Conservation (phyloP, 306 rosid species). For the Geum urbanum region DNA sequence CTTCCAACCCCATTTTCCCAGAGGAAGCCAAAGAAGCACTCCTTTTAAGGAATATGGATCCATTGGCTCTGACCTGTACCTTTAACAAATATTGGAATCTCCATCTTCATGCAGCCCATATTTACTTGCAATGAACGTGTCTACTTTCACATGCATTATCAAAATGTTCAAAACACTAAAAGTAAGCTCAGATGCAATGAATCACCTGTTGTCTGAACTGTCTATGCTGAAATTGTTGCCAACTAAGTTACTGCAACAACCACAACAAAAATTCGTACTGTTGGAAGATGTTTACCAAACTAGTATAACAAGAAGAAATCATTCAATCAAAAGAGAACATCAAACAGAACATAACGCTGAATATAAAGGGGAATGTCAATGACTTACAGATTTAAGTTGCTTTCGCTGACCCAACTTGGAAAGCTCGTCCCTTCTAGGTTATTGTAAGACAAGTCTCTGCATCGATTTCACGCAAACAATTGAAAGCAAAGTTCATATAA, state of each 20-base stretch:
- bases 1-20: neutral
- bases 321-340: neutral
- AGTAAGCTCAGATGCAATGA: neutral
- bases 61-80: neutral
- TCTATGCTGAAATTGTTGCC: constrained; percentile 65
- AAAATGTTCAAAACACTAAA: constrained; percentile 4
- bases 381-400: constrained; percentile 53
- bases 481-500: neutral
- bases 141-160: neutral
- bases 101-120: neutral
- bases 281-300: neutral
- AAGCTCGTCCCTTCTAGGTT: constrained; percentile 50
- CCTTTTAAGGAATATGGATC: neutral
- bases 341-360: neutral
- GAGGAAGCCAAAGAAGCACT: neutral
- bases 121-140: neutral
- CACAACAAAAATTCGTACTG: neutral
- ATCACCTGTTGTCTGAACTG: constrained; percentile 53
- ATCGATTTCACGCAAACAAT: constrained; percentile 22
- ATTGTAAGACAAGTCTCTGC: constrained; percentile 89
- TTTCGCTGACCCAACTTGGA: constrained; percentile 63
- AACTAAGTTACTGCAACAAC: constrained; percentile 60
- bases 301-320: neutral
- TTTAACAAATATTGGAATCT: neutral
- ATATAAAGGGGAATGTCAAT: neutral